Conservation (phyloP, 140 eudicot species). For the Bidens hawaiensis region DNA sequence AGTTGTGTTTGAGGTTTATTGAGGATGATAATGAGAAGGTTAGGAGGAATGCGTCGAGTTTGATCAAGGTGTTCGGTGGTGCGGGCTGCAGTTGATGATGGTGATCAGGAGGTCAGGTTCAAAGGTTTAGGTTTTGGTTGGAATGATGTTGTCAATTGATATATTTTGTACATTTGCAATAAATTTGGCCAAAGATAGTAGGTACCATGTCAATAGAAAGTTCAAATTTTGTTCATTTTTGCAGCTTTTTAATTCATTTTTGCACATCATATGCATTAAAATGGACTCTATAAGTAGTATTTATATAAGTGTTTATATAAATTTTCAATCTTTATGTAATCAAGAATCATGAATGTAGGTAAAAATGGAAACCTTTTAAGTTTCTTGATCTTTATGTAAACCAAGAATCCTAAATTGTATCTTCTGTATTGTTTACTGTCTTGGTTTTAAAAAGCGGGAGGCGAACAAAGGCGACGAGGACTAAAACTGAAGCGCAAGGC, state of each 20-base stretch:
- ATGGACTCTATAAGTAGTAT: neutral
- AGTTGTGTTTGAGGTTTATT: constrained; percentile 66
- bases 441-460: too few relatives aligned
- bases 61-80: constrained; percentile 70
- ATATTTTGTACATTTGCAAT: constrained; percentile 50
- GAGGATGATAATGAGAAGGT: constrained; percentile 91
- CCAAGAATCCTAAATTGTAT: too few relatives aligned
- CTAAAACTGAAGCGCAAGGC: too few relatives aligned
- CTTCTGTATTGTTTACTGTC: neutral
- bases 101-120: constrained; percentile 36
- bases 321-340: neutral
- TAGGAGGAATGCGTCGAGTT: constrained; percentile 65
- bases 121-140: constrained; percentile 33
- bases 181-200: constrained; percentile 40
- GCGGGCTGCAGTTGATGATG: constrained; percentile 2
- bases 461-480: too few relatives aligned
- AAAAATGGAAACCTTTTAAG: constrained; percentile 1
- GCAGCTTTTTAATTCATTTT: constrained; percentile 17
- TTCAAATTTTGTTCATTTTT: constrained; percentile 33
- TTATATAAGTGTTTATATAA: neutral
- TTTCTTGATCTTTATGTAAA: too few relatives aligned
- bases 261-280: neutral
- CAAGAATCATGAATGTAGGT: neutral
- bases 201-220: constrained; percentile 35
- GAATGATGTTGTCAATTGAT: constrained; percentile 33